Evolutionary conservation across 495 filamentous ascomycete species (phyloP).

Genomic region (Neurospora sp.): DNA sequence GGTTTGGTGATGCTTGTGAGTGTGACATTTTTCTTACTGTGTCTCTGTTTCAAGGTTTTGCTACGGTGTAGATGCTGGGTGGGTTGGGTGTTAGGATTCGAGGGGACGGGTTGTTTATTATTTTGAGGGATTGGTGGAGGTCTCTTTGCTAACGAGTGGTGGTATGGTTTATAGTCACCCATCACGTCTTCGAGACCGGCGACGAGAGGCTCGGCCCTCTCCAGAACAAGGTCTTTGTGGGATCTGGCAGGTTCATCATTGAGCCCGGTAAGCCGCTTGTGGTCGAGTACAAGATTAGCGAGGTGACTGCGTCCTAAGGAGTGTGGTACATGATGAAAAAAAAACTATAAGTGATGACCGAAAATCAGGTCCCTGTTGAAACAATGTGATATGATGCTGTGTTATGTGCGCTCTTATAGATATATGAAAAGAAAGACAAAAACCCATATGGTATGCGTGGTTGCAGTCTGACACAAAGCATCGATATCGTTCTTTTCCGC

Average conservation of each 20-base stretch:
- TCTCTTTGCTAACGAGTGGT: not conserved
- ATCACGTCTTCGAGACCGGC: slow-evolving; percentile 46
- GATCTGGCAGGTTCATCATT: slow-evolving; percentile 42
- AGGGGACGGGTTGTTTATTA: not conserved
- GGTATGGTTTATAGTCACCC: slow-evolving; percentile 29
- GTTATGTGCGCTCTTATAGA: not conserved
- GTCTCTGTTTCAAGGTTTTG: not conserved
- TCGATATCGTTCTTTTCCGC: not conserved
- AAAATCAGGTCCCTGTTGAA: not conserved
- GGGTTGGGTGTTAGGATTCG: not conserved
- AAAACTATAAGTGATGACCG: not conserved
- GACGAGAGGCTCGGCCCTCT: slow-evolving; percentile 39
- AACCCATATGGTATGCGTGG: not conserved
- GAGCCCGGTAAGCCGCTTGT: slow-evolving; percentile 41
- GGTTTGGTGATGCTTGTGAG: slow-evolving; percentile 48
- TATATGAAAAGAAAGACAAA: not conserved
- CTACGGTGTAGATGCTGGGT: not conserved
- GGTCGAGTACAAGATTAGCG: slow-evolving; percentile 52
- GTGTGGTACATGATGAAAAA: not conserved
- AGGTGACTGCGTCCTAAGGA: slow-evolving; percentile 25
- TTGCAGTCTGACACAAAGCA: not conserved
- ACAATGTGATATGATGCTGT: not conserved
- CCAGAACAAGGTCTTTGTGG: slow-evolving; percentile 45
- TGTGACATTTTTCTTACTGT: slow-evolving; percentile 3
- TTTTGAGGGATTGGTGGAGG: not conserved